These are phyloP conservation scores for Chrysanthemum makinoi DNA, from an alignment of 129 eudicot genomes.

Conservation along the genomic window DNA sequence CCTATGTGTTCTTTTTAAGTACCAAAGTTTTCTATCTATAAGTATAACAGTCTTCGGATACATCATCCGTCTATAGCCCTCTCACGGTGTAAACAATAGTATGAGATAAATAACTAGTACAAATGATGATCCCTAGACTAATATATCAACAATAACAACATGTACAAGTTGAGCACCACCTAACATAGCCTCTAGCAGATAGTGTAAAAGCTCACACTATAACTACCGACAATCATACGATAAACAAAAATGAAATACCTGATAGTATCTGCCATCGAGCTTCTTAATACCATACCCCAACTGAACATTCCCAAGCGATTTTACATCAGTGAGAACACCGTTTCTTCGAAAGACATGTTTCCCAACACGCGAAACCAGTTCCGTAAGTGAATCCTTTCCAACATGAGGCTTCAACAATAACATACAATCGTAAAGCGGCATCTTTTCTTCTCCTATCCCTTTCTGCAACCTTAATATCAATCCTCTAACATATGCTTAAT, in stretches of 20 bases:
- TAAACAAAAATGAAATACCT: conserved; percentile 35
- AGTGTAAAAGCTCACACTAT: not conserved
- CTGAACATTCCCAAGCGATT: conserved; percentile 56
- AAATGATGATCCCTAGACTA: too few relatives aligned
- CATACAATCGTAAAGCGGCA: conserved; percentile 89
- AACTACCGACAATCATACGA: not conserved
- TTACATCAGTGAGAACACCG: conserved; percentile 73
- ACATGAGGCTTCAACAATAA: conserved; percentile 68
- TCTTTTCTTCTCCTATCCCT: conserved; percentile 20
- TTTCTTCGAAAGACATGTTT: conserved; percentile 68
- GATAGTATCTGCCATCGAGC: conserved; percentile 84
- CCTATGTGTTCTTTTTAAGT: too few relatives aligned
- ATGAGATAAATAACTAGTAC: too few relatives aligned
- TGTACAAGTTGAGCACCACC: too few relatives aligned
- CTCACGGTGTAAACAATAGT: too few relatives aligned
- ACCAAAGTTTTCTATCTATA: too few relatives aligned
- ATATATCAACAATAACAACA: too few relatives aligned
- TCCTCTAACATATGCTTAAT: not conserved
- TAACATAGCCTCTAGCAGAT: not conserved
- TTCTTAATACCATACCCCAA: conserved; percentile 92
- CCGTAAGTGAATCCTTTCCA: conserved; percentile 41
- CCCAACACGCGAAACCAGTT: conserved; percentile 64
- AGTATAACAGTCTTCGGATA: too few relatives aligned
- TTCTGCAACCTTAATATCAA: conserved; percentile 17
- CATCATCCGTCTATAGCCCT: too few relatives aligned